These are phyloP conservation scores for Raphanus hybrid DNA, from an alignment of 441 rosid species.

Conservation along the genomic window DNA sequence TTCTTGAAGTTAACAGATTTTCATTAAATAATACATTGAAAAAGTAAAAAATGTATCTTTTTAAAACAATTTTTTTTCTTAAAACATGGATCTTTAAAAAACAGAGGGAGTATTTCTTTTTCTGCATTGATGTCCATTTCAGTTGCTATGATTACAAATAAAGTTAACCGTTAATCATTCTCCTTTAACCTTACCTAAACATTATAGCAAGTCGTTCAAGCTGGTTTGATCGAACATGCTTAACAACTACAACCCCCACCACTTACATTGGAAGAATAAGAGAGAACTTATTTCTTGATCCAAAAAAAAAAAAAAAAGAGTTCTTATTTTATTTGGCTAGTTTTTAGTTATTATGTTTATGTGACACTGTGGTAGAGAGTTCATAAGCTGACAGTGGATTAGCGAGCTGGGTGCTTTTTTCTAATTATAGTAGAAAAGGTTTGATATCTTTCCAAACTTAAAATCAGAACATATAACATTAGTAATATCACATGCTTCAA, in stretches of 20 bases:
- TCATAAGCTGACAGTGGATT: background rate
- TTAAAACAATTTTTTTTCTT: too few species aligned
- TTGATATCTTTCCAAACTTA: background rate
- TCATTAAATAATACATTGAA: too few species aligned
- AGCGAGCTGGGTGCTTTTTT: background rate
- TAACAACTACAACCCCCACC: background rate
- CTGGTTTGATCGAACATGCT: background rate
- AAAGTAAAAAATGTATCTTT: too few species aligned
- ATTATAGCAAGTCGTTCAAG: background rate
- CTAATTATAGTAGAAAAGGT: background rate
- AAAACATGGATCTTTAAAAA: too few species aligned
- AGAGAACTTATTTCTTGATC: too few species aligned
- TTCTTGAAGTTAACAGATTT: too few species aligned
- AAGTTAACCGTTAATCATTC: background rate
- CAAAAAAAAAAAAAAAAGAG: background rate
- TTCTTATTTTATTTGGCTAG: background rate
- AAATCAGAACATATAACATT: background rate
- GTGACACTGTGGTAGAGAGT: background rate
- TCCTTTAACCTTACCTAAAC: background rate
- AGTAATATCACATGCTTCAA: background rate
- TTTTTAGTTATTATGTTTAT: background rate
- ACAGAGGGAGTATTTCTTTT: too few species aligned
- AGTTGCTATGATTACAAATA: background rate
- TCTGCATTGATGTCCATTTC: background rate
- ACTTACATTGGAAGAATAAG: background rate